These are phyloP conservation scores for Leucosporidium yakuticum DNA, from an alignment of 768 basidiomycete genomes.

Conservation along the genomic window DNA sequence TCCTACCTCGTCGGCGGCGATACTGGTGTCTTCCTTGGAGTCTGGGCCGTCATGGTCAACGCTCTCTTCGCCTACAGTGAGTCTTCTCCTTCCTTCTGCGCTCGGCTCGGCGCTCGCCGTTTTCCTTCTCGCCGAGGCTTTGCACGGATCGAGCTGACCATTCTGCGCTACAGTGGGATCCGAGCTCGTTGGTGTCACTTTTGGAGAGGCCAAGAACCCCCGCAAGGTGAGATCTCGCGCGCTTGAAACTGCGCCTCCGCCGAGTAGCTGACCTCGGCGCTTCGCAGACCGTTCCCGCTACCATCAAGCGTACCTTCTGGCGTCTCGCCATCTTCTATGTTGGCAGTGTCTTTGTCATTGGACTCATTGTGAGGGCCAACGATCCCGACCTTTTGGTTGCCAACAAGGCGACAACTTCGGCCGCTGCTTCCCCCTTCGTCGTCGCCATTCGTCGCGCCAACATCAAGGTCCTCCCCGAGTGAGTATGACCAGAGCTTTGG, in stretches of 20 bases:
- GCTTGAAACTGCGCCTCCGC: constrained; percentile 38
- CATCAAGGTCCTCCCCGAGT: constrained; percentile 25
- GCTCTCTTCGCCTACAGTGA: neutral
- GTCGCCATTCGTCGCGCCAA: constrained; percentile 45
- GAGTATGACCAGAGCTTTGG: neutral
- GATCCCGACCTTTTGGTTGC: constrained; percentile 54
- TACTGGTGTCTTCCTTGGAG: constrained; percentile 21
- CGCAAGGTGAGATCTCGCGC: constrained; percentile 8
- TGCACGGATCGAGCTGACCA: neutral
- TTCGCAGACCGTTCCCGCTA: constrained; percentile 48
- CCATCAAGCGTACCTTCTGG: constrained; percentile 61
- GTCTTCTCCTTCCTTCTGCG: neutral
- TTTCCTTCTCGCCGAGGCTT: neutral
- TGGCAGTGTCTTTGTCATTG: constrained; percentile 16
- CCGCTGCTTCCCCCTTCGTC: constrained; percentile 44
- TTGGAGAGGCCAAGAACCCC: constrained; percentile 30
- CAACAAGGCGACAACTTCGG: constrained; percentile 15
- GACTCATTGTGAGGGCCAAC: constrained; percentile 71
- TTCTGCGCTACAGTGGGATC: constrained; percentile 8
- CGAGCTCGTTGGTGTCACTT: constrained; percentile 30
- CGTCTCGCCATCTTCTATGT: constrained; percentile 54
- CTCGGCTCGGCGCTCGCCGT: too few species aligned
- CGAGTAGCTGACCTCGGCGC: constrained; percentile 41
- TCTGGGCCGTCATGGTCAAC: constrained; percentile 15
- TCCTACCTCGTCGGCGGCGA: constrained; percentile 17